These are phyloP conservation scores for Tricladium varicosporioides DNA, from an alignment of 2,329 filamentous ascomycete genomes.

Conservation along the genomic window DNA sequence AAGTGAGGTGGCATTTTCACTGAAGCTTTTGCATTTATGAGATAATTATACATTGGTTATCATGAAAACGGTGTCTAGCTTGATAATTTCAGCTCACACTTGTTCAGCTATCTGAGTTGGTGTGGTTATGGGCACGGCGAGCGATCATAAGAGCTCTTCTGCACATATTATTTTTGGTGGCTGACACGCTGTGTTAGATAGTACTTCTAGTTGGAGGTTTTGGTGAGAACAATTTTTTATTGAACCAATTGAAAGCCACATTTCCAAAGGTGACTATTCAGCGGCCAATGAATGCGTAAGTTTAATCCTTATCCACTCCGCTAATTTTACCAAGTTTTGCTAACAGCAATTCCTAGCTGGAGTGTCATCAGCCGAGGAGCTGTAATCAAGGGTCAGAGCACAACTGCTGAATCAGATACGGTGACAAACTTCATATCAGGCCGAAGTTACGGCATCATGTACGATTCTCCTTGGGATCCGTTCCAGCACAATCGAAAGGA, in stretches of 20 bases:
- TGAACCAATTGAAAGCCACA: neutral
- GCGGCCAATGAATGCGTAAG: slow-evolving; percentile 1
- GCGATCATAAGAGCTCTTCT: slow-evolving; percentile 24
- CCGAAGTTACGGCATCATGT: neutral
- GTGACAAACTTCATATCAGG: neutral
- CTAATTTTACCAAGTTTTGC: neutral
- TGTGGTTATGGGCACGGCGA: slow-evolving; percentile 42
- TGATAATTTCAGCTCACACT: slow-evolving; percentile 53
- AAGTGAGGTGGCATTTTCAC: too few relatives aligned
- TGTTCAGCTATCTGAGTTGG: slow-evolving; percentile 40
- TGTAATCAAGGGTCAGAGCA: slow-evolving; percentile 3
- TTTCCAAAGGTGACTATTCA: neutral
- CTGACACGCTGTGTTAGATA: too few relatives aligned
- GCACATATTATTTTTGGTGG: too few relatives aligned
- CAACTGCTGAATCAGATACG: neutral
- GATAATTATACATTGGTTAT: too few relatives aligned
- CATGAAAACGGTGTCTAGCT: too few relatives aligned
- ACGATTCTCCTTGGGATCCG: neutral
- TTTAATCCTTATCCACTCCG: neutral
- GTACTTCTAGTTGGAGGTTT: slow-evolving; percentile 7
- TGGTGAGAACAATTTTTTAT: slow-evolving; percentile 3
- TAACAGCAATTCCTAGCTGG: neutral
- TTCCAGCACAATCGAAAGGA: neutral
- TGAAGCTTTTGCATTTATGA: slow-evolving; percentile 46
- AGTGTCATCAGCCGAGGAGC: slow-evolving; percentile 2